Evolutionary conservation across 306 rosid genomes (phyloP), one percentile per base, ranked within the genome.

Genomic region (Heteromeles arbutifolia): DNA sequence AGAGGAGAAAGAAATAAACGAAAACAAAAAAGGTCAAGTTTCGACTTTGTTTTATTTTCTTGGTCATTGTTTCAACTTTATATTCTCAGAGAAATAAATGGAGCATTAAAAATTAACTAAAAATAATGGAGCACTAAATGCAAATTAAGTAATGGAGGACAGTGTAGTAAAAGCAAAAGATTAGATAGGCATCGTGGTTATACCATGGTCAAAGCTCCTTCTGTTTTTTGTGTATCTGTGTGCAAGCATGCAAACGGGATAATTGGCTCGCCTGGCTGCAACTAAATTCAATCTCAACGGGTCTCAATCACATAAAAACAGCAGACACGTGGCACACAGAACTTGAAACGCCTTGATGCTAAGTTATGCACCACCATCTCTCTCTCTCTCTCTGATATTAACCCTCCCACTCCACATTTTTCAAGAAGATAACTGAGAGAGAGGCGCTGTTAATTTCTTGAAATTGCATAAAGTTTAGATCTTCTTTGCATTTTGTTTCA

Each of bases 231-330:
- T 84, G 86, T 74, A 80, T 80, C 78, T 63, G 73, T 77, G 82
- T 76, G 84, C 82, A 82, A 83, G 88, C 90, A 92, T 88, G 93
- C 96, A 86, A 81, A 88, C 82, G 69, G 87, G 79, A 79, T 82
- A 82, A 88, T 87, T 85, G 98, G 97, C 74, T 71, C 50, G 59
- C 71, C 81, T 84, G 85, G 83, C 73, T 74, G 81, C 90, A 73
- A 69, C 44, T 64, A 64, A 73, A 83, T 87, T 83, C 81, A 74
- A 87, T 39, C 72, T 53, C 48, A 41, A 79, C 75, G 72, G 64
- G 31, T 67, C 67, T 58, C 25, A 43, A 32, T 48, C 21, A 64
- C 44, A 57, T 37, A 64, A 45, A 74, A 41, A 15, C 8, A 75
- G 82, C 79, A 3, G 85, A 82, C 90, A 84, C 96, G 91, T 86